These are phyloP conservation scores for Claviceps fusiformis DNA, from an alignment of 2,329 filamentous ascomycete genomes.

Conservation along the genomic window DNA sequence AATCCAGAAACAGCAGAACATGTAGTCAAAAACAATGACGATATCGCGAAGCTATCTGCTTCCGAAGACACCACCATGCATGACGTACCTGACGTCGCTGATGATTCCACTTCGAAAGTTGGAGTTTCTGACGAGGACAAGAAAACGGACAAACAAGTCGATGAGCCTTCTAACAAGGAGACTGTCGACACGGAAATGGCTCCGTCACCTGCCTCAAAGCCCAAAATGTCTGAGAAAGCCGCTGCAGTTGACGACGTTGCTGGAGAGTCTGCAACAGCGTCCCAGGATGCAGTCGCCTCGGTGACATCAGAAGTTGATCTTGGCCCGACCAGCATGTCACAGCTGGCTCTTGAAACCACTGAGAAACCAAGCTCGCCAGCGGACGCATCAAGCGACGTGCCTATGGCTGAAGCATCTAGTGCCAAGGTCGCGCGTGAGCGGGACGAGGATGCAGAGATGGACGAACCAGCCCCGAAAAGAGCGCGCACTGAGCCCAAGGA, in stretches of 20 bases:
- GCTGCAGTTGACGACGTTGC: not conserved
- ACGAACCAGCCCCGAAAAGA: conserved; percentile 67
- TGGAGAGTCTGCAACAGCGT: conserved; percentile 5
- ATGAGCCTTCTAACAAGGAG: not conserved
- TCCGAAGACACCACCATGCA: conserved; percentile 2
- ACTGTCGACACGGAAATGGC: conserved; percentile 14
- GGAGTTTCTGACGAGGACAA: not conserved
- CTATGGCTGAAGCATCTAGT: conserved; percentile 41
- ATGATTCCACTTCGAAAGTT: not conserved
- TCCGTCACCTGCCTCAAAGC: conserved; percentile 11
- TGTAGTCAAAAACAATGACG: not conserved
- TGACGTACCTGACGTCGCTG: not conserved
- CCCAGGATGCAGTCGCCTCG: conserved; percentile 10
- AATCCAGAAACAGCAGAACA: not conserved
- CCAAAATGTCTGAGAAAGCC: conserved; percentile 8
- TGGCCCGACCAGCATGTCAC: conserved; percentile 23
- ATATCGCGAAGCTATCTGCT: not conserved
- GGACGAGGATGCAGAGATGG: conserved; percentile 52
- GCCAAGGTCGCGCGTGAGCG: conserved; percentile 60
- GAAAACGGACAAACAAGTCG: not conserved
- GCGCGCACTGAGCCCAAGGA: conserved; percentile 54
- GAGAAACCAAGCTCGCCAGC: conserved; percentile 16
- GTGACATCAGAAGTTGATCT: conserved; percentile 22
- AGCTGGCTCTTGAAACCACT: conserved; percentile 24
- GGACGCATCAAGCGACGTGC: conserved; percentile 26